Evolutionary conservation across 441 rosid species (phyloP).

Genomic region (Adansonia gregorii): DNA sequence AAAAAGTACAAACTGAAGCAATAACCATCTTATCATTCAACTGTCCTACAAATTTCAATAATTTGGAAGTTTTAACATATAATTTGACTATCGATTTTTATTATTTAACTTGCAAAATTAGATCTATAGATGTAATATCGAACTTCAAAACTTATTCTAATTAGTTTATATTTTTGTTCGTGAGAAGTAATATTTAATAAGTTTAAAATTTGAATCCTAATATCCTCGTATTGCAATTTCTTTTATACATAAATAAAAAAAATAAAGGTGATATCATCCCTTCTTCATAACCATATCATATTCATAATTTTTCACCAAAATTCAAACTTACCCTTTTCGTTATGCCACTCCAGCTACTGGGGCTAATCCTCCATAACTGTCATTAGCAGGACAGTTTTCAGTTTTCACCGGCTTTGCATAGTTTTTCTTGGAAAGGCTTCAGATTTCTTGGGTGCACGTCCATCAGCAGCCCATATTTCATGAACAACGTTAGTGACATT

Average conservation of each 20-base stretch:
- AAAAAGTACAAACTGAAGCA: not conserved
- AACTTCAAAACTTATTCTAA: too few species aligned
- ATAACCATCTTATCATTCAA: not conserved
- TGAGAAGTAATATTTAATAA: too few species aligned
- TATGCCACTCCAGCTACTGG: conserved; percentile 29
- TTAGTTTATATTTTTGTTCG: too few species aligned
- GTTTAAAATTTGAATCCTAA: too few species aligned
- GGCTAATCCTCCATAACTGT: conserved; percentile 21
- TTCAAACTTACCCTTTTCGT: too few species aligned
- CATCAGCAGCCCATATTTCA: conserved; percentile 74
- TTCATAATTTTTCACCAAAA: not conserved
- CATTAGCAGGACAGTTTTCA: not conserved
- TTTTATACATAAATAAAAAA: too few species aligned
- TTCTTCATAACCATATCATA: too few species aligned
- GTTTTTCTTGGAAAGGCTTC: conserved; percentile 37
- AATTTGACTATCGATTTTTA: not conserved
- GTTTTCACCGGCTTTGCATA: conserved; percentile 20
- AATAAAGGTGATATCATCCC: too few species aligned
- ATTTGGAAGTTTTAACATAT: not conserved
- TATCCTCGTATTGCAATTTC: too few species aligned
- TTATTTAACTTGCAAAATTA: not conserved
- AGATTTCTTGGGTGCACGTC: conserved; percentile 60
- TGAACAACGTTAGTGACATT: conserved; percentile 83
- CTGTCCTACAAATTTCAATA: not conserved
- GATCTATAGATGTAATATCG: not conserved